These are phyloP conservation scores for Boletus reticulatus DNA, from an alignment of 768 basidiomycete species.

Conservation along the genomic window DNA sequence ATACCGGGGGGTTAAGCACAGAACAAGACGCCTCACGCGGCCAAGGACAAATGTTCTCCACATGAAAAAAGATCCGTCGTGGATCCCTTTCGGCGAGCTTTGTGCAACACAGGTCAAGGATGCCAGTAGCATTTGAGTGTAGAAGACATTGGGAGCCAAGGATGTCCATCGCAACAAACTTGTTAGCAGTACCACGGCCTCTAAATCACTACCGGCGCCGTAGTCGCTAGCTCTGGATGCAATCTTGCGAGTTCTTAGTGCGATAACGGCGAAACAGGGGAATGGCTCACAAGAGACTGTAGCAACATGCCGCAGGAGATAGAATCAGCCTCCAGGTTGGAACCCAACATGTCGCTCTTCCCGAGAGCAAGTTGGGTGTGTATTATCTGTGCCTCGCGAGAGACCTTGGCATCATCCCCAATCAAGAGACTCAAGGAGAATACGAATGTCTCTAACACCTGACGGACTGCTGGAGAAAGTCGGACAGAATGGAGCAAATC, in stretches of 20 bases:
- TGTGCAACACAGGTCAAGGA: slow-evolving; percentile 63
- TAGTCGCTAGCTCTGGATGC: slow-evolving; percentile 55
- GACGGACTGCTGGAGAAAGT: slow-evolving; percentile 52
- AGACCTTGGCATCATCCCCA: slow-evolving; percentile 67
- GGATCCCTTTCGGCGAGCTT: slow-evolving; percentile 33
- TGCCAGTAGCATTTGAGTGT: slow-evolving; percentile 63
- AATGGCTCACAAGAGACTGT: slow-evolving; percentile 53
- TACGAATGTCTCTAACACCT: slow-evolving; percentile 57
- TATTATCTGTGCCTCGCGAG: slow-evolving; percentile 71
- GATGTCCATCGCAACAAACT: slow-evolving; percentile 59
- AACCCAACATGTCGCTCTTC: slow-evolving; percentile 54
- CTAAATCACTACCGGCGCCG: slow-evolving; percentile 56
- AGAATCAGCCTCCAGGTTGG: slow-evolving; percentile 63
- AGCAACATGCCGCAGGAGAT: slow-evolving; percentile 61
- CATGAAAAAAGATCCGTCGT: slow-evolving; percentile 37
- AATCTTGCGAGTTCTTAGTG: slow-evolving; percentile 41
- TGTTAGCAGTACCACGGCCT: slow-evolving; percentile 53
- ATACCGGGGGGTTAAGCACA: background rate
- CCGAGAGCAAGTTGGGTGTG: slow-evolving; percentile 61
- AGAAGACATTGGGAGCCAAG: slow-evolving; percentile 63
- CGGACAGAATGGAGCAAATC: slow-evolving; percentile 51
- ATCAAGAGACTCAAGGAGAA: slow-evolving; percentile 58
- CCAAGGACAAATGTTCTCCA: slow-evolving; percentile 76
- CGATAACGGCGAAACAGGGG: background rate
- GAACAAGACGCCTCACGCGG: slow-evolving; percentile 46